Evolutionary conservation across 371 early-diverging fungal species (phyloP), one percentile per base, ranked within the genome.

Genomic region (Coemansia sp.): DNA sequence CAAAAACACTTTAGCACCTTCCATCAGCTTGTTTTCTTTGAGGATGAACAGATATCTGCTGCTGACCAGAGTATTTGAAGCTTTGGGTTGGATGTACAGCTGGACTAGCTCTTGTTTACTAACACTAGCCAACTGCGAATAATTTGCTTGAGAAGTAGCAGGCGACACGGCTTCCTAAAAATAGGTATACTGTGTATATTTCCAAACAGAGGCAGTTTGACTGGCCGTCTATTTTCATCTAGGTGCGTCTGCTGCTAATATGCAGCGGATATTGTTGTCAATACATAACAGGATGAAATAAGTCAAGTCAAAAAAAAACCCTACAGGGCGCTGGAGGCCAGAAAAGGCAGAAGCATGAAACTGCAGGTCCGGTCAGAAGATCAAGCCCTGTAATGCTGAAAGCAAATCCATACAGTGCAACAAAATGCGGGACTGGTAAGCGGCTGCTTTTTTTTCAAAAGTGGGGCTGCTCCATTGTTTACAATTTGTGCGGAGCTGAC

Each of bases 161-260:
- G 18, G 18, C 22, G 50, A 8, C 50, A n/a, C 8, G 21, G n/a
- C 21, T 34, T 14, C 50, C 61, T 61, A 61, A 48, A 61, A 61
- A 61, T 61, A 61, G 50, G 34, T 42, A 24, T 42, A 29, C 48
- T 26, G n/a, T 24, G n/a, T n/a, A 13, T 45, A 31, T 27, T 27
- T n/a, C 27, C 56, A 56, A 56, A 14, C 24, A 27, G n/a, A 56
- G 14, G 4, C 29, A 29, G 24, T 3, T 56, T 56, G 34, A 2
- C n/a, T 34, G 56, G n/a, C 27, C 34, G 56, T 47, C n/a, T 60
- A 29, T 50, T 48, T 61, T 61, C 61, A 61, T 61, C 61, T 34
- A 50, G 21, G 34, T 61, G 48, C 61, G 50, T 42, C 27, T n/a
- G 47, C n/a, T 48, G 29, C 50, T 34, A 29, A 50, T 18, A 47